A percentile compares a stretch with the other conserved stretches of the same genome.
Conservation (phyloP, 2,329 filamentous ascomycete species). For the Fusarium albidum region DNA sequence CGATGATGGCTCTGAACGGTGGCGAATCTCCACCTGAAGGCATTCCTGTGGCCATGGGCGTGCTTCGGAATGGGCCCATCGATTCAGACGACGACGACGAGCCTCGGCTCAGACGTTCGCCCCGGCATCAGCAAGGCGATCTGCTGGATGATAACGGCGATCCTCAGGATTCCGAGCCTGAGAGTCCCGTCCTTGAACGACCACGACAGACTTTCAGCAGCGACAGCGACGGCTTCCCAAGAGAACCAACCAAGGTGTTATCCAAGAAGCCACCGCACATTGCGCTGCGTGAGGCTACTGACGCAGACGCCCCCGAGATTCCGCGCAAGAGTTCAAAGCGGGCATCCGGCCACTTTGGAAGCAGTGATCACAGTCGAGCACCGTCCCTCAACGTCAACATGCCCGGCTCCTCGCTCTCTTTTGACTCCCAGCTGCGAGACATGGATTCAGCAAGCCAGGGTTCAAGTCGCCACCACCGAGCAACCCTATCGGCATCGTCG, state of each 20-base stretch:
- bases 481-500: conserved; percentile 37
- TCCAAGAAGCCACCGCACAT: conserved; percentile 33
- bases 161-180: conserved; percentile 53
- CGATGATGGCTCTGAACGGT: conserved; percentile 67
- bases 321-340: conserved; percentile 79
- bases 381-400: conserved; percentile 47
- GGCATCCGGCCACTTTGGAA: conserved; percentile 51
- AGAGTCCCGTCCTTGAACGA: conserved; percentile 45
- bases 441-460: conserved; percentile 30
- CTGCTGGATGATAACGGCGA: conserved; percentile 57
- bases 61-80: conserved; percentile 66
- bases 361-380: conserved; percentile 39
- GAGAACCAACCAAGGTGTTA: conserved; percentile 32
- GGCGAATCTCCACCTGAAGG: conserved; percentile 74
- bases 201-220: conserved; percentile 45
- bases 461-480: conserved; percentile 37
- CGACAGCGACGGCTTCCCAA: conserved; percentile 50
- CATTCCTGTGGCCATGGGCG: conserved; percentile 70
- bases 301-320: conserved; percentile 61
- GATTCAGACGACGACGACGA: conserved; percentile 68
- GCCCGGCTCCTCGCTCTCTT: conserved; percentile 35
- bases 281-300: conserved; percentile 34
- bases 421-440: conserved; percentile 31
- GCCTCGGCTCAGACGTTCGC: conserved; percentile 36
- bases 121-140: conserved; percentile 44